A percentile compares a stretch with the other conserved stretches of the same genome.
Evolutionary conservation across 345 rosid species (phyloP).

Genomic region (Hirschfeldia incana): DNA sequence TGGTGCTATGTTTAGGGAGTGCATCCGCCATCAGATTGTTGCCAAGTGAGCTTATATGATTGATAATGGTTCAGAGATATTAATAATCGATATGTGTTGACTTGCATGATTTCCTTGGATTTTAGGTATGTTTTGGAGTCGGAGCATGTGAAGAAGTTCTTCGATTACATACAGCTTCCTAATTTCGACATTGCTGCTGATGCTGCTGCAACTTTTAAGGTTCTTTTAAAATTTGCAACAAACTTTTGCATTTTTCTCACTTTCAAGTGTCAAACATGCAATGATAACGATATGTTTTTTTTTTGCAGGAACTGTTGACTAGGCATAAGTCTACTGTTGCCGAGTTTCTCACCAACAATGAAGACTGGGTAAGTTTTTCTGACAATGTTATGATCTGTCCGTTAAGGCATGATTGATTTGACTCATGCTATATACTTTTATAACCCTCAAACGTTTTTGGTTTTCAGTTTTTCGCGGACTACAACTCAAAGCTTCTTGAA

Average conservation of each 20-base stretch:
- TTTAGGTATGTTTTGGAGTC: constrained; percentile 92
- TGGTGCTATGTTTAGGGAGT: constrained; percentile 97
- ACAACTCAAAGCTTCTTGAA: constrained; percentile 89
- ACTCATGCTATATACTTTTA: constrained; percentile 1
- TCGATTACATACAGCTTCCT: constrained; percentile 90
- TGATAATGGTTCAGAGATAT: neutral
- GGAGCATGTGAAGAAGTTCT: constrained; percentile 81
- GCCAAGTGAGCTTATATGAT: constrained; percentile 75
- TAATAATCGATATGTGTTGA: neutral
- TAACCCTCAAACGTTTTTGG: constrained; percentile 13
- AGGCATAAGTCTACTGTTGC: constrained; percentile 99
- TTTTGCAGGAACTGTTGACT: constrained; percentile 83
- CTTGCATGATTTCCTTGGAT: constrained; percentile 3
- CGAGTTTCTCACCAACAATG: constrained; percentile 86
- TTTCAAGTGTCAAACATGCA: neutral
- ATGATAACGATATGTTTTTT: constrained; percentile 11
- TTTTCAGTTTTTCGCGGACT: constrained; percentile 82
- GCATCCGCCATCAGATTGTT: constrained; percentile 95
- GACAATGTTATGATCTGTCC: neutral
- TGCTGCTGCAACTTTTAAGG: constrained; percentile 99
- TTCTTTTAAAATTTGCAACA: constrained; percentile 17
- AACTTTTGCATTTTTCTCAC: constrained; percentile 1
- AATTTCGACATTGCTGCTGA: constrained; percentile 97
- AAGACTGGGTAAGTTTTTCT: constrained; percentile 76
- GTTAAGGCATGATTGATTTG: neutral